Base-by-base conservation (phyloP, 2,329 filamentous ascomycete species). In the Trichoderma sp. region DNA sequence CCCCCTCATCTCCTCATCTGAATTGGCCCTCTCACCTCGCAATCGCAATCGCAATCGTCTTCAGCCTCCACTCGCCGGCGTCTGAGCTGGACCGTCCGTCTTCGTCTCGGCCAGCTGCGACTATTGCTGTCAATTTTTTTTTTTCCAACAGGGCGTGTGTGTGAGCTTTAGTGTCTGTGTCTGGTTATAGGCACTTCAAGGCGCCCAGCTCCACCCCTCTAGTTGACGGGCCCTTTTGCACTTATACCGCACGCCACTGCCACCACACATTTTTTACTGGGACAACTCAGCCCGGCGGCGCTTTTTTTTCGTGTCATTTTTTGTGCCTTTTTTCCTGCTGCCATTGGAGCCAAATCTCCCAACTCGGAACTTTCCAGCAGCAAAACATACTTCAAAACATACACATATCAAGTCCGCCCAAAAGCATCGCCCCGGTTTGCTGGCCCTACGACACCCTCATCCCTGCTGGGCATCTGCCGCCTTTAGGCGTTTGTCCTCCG, bases 351-450 rank as follows among this genome's bases (percentile, higher is more conserved):
- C 30, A 32, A 60, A 47, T 34, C 65, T 56, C 30, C 24, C 65
- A 47, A 18, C 65, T 56, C 53, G 65, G 34, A 43, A 32, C 36
- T 60, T 43, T 4, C 65, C 56, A 58, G 39, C 36, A 69, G 28
- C 56, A 61, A 30, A 21, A 32, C 57, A 51, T 8, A 30, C 64
- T n/a, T 30, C 18, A 28, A 36, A 60, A 71, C 11, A 30, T 24
- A 30, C 51, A 47, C 30, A 69, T 61, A 68, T 47, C 62, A 69
- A 61, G 32, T 6, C 15, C 51, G 7, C 21, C 51, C 21, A 28
- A 34, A 9, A 58, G 34, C n/a, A 47, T n/a, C 65, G 70, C 70
- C 74, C 63, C 75, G 81, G 82, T 79, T 74, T 80, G 73, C 79
- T 74, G 76, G 75, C 75, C 47, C 66, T 64, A 70, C 71, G 58